phyloP scores from a whole-genome alignment of 139 green algal species.

The Chlamydomonas asymmetrica region DNA sequence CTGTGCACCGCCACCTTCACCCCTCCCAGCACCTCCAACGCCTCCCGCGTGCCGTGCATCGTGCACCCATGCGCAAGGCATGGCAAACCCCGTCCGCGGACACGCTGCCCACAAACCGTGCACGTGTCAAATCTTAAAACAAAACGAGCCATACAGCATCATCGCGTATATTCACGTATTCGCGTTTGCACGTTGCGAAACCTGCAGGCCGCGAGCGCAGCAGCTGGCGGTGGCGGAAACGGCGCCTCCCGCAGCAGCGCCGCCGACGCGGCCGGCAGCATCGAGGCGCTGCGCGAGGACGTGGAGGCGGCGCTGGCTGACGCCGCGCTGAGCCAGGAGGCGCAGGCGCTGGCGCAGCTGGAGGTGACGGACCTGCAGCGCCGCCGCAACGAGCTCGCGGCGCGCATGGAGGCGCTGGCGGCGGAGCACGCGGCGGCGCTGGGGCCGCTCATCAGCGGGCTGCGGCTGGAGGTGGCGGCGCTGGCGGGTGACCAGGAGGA shows the following conservation, averaged over 20 bases:
- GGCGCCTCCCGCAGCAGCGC: not conserved
- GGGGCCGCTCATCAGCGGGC: slow-evolving; percentile 33
- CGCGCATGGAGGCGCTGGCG: slow-evolving; percentile 45
- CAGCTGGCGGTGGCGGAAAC: not conserved
- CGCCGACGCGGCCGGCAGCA: slow-evolving; percentile 12
- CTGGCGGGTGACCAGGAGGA: slow-evolving; percentile 12
- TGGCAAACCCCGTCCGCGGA: too few relatives aligned
- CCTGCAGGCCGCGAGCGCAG: not conserved
- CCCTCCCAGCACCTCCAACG: too few relatives aligned
- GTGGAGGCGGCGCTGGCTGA: slow-evolving; percentile 68
- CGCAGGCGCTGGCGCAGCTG: slow-evolving; percentile 64
- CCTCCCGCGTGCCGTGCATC: too few relatives aligned
- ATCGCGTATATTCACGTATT: not conserved
- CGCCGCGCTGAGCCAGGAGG: slow-evolving; percentile 63
- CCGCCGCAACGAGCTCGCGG: slow-evolving; percentile 52
- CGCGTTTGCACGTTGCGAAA: not conserved
- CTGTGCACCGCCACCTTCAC: too few relatives aligned
- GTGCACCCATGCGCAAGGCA: too few relatives aligned
- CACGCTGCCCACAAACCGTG: not conserved
- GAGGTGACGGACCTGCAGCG: slow-evolving; percentile 63
- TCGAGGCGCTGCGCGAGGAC: slow-evolving; percentile 67
- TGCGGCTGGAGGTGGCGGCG: slow-evolving; percentile 11
- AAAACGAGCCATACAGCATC: not conserved
- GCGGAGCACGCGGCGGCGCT: slow-evolving; percentile 44
- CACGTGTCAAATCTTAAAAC: not conserved